phyloP scores from a whole-genome alignment of 495 filamentous ascomycete species.

The Xanthoparmelia taractica region DNA sequence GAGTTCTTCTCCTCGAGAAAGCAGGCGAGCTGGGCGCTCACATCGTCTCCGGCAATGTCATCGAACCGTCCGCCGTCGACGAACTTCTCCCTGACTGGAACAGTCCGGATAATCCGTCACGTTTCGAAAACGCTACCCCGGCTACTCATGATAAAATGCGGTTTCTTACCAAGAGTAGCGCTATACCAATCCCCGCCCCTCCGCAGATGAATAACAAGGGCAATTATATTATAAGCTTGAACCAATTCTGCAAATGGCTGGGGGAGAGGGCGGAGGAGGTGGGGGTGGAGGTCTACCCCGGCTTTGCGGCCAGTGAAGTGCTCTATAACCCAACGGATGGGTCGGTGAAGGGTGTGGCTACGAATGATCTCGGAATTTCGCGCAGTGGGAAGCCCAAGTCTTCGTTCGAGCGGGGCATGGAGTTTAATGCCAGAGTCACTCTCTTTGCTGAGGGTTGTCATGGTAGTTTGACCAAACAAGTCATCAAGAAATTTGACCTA shows the following conservation, averaged over 20 bases:
- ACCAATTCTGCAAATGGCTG: slow-evolving; percentile 90
- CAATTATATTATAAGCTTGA: slow-evolving; percentile 94
- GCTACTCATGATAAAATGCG: slow-evolving; percentile 82
- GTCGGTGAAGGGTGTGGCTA: slow-evolving; percentile 88
- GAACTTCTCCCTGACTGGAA: slow-evolving; percentile 95
- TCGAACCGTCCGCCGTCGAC: slow-evolving; percentile 80
- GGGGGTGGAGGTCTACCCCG: slow-evolving; percentile 97
- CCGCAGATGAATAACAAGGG: slow-evolving; percentile 98
- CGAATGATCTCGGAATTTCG: slow-evolving; percentile 83
- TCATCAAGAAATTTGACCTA: slow-evolving; percentile 90
- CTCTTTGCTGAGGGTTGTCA: slow-evolving; percentile 96
- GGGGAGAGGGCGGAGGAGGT: slow-evolving; percentile 90
- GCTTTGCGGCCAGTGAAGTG: slow-evolving; percentile 89
- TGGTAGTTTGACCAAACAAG: slow-evolving; percentile 90
- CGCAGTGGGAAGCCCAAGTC: slow-evolving; percentile 80
- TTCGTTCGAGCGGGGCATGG: slow-evolving; percentile 94
- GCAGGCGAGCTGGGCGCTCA: slow-evolving; percentile 92
- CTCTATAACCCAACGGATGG: slow-evolving; percentile 73
- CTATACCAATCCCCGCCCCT: slow-evolving; percentile 75
- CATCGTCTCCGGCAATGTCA: slow-evolving; percentile 91
- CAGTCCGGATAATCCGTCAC: slow-evolving; percentile 70
- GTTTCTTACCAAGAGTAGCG: slow-evolving; percentile 76
- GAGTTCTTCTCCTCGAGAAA: slow-evolving; percentile 89
- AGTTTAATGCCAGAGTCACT: slow-evolving; percentile 90
- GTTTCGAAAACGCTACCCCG: slow-evolving; percentile 77